Evolutionary conservation across 2,329 filamentous ascomycete species (phyloP).

Genomic region (Penicillium sp.): DNA sequence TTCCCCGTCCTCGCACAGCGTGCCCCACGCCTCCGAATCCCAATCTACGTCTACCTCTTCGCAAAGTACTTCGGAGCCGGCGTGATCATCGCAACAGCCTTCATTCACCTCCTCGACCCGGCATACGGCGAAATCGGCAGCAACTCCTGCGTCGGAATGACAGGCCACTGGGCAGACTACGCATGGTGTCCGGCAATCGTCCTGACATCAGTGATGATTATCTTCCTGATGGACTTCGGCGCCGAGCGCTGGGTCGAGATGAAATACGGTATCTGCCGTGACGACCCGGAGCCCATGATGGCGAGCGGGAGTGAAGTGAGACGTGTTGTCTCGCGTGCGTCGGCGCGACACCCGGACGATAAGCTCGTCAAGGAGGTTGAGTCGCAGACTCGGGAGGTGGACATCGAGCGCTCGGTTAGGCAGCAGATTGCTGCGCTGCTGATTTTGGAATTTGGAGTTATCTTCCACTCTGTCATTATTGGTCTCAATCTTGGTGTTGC

Average conservation of each 20-base stretch:
- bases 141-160: slow-evolving; percentile 46
- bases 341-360: not conserved
- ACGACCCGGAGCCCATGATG: slow-evolving; percentile 19
- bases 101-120: slow-evolving; percentile 43
- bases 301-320: slow-evolving; percentile 4
- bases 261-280: slow-evolving; percentile 19
- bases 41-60: slow-evolving; percentile 40
- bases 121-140: slow-evolving; percentile 41
- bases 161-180: slow-evolving; percentile 45
- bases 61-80: slow-evolving; percentile 42
- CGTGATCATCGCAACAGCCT: slow-evolving; percentile 42
- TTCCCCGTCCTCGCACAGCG: slow-evolving; percentile 43
- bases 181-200: slow-evolving; percentile 48
- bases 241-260: slow-evolving; percentile 20
- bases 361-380: slow-evolving; percentile 16
- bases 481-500: slow-evolving; percentile 55
- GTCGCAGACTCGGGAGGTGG: slow-evolving; percentile 5
- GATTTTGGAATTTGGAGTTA: slow-evolving; percentile 52
- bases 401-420: slow-evolving; percentile 25
- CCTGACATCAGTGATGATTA: slow-evolving; percentile 40
- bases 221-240: slow-evolving; percentile 35
- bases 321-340: not conserved
- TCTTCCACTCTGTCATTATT: slow-evolving; percentile 58
- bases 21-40: slow-evolving; percentile 31
- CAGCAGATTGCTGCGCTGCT: slow-evolving; percentile 37